A percentile compares a stretch with the other conserved stretches of the same genome.
Conservation (phyloP, 2,329 filamentous ascomycete genomes). For the Colletotrichum tamarilloi region DNA sequence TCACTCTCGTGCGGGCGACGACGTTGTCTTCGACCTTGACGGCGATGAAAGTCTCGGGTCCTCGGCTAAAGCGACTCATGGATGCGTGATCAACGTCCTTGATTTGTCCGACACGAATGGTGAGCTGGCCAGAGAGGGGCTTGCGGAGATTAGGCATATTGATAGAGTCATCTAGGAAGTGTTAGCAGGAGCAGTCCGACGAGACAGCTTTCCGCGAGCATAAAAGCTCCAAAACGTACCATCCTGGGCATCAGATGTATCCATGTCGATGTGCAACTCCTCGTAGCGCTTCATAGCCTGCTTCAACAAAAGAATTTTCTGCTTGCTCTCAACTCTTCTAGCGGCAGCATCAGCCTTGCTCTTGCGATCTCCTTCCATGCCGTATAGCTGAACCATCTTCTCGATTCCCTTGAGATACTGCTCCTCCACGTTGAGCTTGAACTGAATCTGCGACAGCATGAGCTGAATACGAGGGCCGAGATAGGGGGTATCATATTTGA, state of each 20-base stretch:
- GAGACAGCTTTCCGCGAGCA: background rate
- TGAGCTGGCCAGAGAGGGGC: conserved; percentile 91
- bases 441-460: conserved; percentile 98
- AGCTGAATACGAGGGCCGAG: conserved; percentile 97
- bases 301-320: conserved; percentile 96
- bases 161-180: conserved; percentile 85
- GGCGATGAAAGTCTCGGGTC: conserved; percentile 94
- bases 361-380: conserved; percentile 97
- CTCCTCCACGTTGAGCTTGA: conserved; percentile 98
- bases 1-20: conserved; percentile 86
- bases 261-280: conserved; percentile 94
- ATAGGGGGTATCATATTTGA: conserved; percentile 97
- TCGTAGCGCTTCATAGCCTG: conserved; percentile 97
- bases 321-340: conserved; percentile 91
- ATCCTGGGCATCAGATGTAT: conserved; percentile 80
- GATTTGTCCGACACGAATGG: conserved; percentile 87
- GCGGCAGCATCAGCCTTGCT: conserved; percentile 93
- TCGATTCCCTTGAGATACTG: conserved; percentile 99
- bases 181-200: conserved; percentile 38
- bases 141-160: conserved; percentile 95
- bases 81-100: conserved; percentile 95
- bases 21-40: conserved; percentile 97
- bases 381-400: conserved; percentile 98
- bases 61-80: conserved; percentile 84
- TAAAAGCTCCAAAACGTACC: conserved; percentile 64